These are phyloP conservation scores for Candida rishiriensis DNA, from an alignment of 805 yeast species.

Conservation along the genomic window DNA sequence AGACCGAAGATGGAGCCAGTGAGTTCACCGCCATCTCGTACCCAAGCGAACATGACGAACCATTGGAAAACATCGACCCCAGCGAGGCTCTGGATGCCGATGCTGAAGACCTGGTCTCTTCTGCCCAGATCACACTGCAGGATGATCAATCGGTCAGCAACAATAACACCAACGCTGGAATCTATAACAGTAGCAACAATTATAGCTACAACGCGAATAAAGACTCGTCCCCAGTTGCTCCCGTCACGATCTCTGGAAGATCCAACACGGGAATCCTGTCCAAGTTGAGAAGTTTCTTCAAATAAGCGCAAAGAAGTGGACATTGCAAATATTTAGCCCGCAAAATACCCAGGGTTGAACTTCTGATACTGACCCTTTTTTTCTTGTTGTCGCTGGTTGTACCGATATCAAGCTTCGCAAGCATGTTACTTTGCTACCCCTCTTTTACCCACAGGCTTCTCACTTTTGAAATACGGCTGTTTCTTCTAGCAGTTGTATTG, in stretches of 20 bases:
- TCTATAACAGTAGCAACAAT: too few species aligned
- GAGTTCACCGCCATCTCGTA: constrained; percentile 31
- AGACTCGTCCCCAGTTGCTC: neutral
- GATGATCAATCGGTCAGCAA: constrained; percentile 19
- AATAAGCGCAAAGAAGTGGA: too few species aligned
- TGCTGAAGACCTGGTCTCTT: constrained; percentile 21
- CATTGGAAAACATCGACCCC: constrained; percentile 7
- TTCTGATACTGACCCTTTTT: neutral
- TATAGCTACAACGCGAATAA: constrained; percentile 1
- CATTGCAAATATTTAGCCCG: too few species aligned
- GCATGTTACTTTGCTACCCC: too few species aligned
- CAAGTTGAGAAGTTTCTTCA: constrained; percentile 23
- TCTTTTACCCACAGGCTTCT: too few species aligned
- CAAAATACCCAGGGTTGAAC: neutral
- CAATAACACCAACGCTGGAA: neutral
- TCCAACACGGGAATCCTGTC: constrained; percentile 13
- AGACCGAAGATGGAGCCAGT: constrained; percentile 24
- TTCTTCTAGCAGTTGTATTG: too few species aligned
- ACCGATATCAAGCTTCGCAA: neutral
- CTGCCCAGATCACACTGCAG: constrained; percentile 24
- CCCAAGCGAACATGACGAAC: constrained; percentile 16
- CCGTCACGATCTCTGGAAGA: constrained; percentile 2
- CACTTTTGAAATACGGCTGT: too few species aligned
- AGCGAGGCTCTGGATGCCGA: constrained; percentile 5
- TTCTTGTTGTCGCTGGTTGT: constrained; percentile 1